Evolutionary conservation across 1,284 basidiomycete species (phyloP).

Genomic region (Vanrija sp.): DNA sequence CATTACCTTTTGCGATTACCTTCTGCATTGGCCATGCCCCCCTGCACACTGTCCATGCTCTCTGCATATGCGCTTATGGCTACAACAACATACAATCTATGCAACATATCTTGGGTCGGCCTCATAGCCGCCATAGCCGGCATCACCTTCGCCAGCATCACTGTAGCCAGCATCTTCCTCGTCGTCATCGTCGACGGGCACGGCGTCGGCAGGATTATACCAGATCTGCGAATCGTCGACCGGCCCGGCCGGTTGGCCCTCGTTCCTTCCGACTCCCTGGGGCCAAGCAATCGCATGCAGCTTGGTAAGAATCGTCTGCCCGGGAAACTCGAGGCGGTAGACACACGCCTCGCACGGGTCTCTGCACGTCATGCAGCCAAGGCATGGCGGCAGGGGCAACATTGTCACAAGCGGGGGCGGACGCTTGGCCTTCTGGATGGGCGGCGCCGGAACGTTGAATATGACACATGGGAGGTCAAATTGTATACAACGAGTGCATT

Average conservation of each 20-base stretch:
- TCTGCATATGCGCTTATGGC: too few relatives aligned
- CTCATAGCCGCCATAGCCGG: too few relatives aligned
- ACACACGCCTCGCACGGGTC: neutral
- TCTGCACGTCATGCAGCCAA: neutral
- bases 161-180: too few relatives aligned
- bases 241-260: neutral
- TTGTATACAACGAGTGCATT: neutral
- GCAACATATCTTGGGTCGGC: too few relatives aligned
- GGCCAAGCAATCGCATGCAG: neutral
- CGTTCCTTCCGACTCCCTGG: neutral
- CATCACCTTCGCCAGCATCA: too few relatives aligned
- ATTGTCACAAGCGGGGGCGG: neutral
- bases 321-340: neutral
- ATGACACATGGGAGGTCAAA: neutral
- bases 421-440: neutral
- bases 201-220: neutral
- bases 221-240: neutral
- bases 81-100: too few relatives aligned
- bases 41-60: too few relatives aligned
- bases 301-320: neutral
- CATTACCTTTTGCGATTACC: too few relatives aligned
- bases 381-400: slow-evolving; percentile 1
- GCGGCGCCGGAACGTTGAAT: neutral
- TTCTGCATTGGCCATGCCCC: too few relatives aligned
- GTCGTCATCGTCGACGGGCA: too few relatives aligned